Conservation (phyloP, 2,329 filamentous ascomycete species). For the Akanthomyces muscarius region DNA sequence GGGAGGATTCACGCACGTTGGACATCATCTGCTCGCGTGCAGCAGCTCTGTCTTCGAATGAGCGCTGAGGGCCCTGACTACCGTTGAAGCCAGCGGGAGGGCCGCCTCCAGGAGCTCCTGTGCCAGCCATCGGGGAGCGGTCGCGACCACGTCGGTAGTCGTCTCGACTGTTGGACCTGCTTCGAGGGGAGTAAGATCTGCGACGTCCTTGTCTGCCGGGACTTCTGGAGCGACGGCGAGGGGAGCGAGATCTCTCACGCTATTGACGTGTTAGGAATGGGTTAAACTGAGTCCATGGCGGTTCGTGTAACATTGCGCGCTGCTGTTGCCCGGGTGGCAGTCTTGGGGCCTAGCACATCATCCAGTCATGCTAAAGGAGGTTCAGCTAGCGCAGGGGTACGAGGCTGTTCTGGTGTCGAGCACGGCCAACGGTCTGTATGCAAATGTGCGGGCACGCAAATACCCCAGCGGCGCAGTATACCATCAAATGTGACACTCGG, state of each 20-base stretch:
- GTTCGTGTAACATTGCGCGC: constrained; percentile 29
- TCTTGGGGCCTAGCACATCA: neutral
- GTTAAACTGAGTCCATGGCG: constrained; percentile 12
- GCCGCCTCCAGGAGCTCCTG: constrained; percentile 66
- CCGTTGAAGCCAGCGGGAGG: constrained; percentile 62
- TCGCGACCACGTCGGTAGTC: constrained; percentile 70
- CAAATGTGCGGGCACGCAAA: neutral
- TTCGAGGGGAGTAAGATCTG: constrained; percentile 74
- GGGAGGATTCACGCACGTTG: constrained; percentile 87
- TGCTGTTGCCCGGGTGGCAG: constrained; percentile 5
- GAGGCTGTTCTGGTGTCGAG: neutral
- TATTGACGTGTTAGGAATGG: constrained; percentile 39
- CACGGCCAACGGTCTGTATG: neutral
- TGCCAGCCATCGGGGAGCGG: constrained; percentile 81
- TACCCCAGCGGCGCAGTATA: neutral
- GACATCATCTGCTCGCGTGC: constrained; percentile 96
- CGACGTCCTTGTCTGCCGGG: constrained; percentile 65
- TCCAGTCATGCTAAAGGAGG: neutral
- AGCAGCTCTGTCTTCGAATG: constrained; percentile 75
- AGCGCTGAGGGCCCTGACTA: constrained; percentile 60
- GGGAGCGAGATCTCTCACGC: constrained; percentile 81
- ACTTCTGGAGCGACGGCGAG: constrained; percentile 80
- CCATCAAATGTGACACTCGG: neutral
- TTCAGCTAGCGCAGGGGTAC: neutral
- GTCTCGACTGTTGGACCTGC: constrained; percentile 70